Evolutionary conservation across 768 basidiomycete species (phyloP), one percentile per base, ranked within the genome.

Genomic region (Podaxis sp.): DNA sequence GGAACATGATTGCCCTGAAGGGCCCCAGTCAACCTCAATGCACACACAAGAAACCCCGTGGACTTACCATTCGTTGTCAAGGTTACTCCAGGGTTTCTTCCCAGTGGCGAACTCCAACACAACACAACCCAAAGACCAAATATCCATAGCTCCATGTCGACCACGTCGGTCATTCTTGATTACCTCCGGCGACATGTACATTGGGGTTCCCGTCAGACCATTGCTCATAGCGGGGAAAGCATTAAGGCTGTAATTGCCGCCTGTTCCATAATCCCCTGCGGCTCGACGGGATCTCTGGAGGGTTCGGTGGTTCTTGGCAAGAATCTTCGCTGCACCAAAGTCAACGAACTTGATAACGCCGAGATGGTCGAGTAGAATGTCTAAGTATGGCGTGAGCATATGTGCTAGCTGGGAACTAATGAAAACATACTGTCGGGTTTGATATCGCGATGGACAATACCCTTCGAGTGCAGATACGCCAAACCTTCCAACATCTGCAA

Each of bases 171-270:
- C 94, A 68, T 91, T 97, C 78, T 96, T 93, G 79, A 99, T 99
- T 58, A 97, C 87, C 73, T 99, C 97, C 1, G 97, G 97, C 4
- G 96, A 97, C 94, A 99, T 98, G 75, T 99, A 99, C 96, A 99
- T 99, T 0, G 97, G 97, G 12, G 97, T 99, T 17, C 95, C 96
- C 1, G 96, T 97, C 37, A 99, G 77, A 67, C 91, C 92, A 75
- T 95, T 95, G 72, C 88, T 88, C 76, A 89, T 80, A 4, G 72
- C 74, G 30, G 73, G 68, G 48, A 74, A 68, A 10, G 71, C 69
- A 52, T 70, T 75, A 62, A 67, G 60, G n/a, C 70, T 66, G 22
- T 70, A 68, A 28, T 56, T 62, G 15, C 53, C 53, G n/a, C 52
- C 52, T 12, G 17, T n/a, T 24, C 46, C 54, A n/a, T 49, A 38